Evolutionary conservation across 257 asterid genomes (phyloP), one percentile per base, ranked within the genome.

Genomic region (Sherardia arvensis): DNA sequence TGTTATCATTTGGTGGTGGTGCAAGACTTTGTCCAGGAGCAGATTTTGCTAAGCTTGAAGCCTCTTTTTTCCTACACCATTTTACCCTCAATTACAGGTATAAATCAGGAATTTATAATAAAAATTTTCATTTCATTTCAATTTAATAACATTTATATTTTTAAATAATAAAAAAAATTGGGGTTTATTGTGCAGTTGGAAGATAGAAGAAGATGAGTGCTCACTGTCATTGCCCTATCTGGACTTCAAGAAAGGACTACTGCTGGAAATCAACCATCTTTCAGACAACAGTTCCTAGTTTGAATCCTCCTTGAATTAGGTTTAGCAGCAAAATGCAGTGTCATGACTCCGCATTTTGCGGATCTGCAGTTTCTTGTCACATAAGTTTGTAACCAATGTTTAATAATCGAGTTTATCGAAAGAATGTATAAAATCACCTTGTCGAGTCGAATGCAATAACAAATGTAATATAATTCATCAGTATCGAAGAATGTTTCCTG

Each of bases 61-160:
- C 81, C 45, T 80, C 97, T 5, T 76, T 85, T 71, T 87, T 90
- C 69, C 86, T 90, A 45, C 96, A 90, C 74, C 90, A 85, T 80
- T 77, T 90, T 51, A 80, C 87, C 69, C 92, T 83, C 49, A 82
- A 79, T 56, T 74, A 76, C 67, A 82, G 88, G 92, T 85, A 47
- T 3, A 18, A 5, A 49, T 18, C 12, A 36, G 18, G 47, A 38
- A 10, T 38, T 38, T 38, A 15, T 38, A 3, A 4, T 1, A 32
- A 32, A 38, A n/a, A n/a, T n/a, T 5, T 53, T 20, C 30, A 56
- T 56, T 28, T 25, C 48, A 40, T 1, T 40, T 26, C 22, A 1
- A 26, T 56, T n/a, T 27, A n/a, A n/a, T n/a, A n/a, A n/a, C n/a
- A n/a, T n/a, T n/a, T n/a, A n/a, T n/a, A n/a, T n/a, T n/a, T n/a